Evolutionary conservation across 2,329 filamentous ascomycete species (phyloP), one percentile per base, ranked within the genome.

Genomic region (Talaromyces sp.): DNA sequence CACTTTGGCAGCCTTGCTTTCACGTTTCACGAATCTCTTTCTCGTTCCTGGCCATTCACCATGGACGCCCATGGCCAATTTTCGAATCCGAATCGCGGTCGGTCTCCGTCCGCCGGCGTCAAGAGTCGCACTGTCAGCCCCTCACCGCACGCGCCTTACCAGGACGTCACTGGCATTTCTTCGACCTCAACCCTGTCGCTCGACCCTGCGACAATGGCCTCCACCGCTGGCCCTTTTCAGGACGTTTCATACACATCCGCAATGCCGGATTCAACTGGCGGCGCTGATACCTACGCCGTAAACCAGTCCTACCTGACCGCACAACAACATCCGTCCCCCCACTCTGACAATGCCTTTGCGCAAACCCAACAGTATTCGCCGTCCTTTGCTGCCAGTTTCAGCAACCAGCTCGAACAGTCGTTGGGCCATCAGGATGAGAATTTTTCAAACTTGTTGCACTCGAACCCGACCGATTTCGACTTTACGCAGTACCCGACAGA

Each of bases 71-170:
- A 60, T 49, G 49, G 50, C 55, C 59, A 53, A 41, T 60, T 58
- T 46, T 53, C 59, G 11, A 61, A 58, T 61, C 69, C 59, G 17
- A 61, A 58, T 61, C 69, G 75, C 64, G 75, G 72, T 59, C 70
- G 72, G 64, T 76, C 75, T 57, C 66, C 72, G 55, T 73, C 73
- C 11, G 70, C 65, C 52, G 70, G 70, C 59, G 68, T 72, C 67
- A 71, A 74, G 62, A 72, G 68, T 69, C 75, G 73, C 64, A 73
- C 73, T 63, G 69, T 77, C 68, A 79, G 77, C 70, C 75, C 73
- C 58, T 77, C 76, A 55, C 68, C 72, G 51, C 75, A 77, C 52
- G 59, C 66, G n/a, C 69, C 69, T 41, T 77, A 74, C 67, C 70
- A 75, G 35, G 69, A 75, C 58, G 26, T n/a, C 8, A 17, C 24